Conservation (phyloP, 331 rosid genomes). For the Malus hybrid region DNA sequence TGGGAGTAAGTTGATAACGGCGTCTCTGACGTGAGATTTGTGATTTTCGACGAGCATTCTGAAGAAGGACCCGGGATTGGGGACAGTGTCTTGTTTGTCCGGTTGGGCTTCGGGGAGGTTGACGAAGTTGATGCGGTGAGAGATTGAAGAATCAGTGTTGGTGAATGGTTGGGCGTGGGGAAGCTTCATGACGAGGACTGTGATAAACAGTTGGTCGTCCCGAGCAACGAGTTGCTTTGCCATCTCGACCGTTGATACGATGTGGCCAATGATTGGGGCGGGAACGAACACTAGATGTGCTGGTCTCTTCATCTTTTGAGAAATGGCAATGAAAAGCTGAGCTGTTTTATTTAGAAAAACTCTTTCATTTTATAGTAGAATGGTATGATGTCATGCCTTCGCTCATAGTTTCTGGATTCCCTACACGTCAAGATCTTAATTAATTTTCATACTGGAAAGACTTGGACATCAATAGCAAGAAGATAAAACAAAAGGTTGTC, state of each 20-base stretch:
- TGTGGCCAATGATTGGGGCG: slow-evolving; percentile 12
- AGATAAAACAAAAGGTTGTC: background rate
- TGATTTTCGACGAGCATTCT: background rate
- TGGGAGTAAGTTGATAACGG: background rate
- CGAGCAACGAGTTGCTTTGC: slow-evolving; percentile 17
- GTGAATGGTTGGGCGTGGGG: background rate
- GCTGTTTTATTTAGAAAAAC: background rate
- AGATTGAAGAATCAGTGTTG: background rate
- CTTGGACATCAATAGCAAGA: background rate
- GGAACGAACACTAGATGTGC: slow-evolving; percentile 29
- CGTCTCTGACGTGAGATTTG: slow-evolving; percentile 3
- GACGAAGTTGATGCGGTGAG: slow-evolving; percentile 18
- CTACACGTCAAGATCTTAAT: background rate
- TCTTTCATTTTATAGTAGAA: too few species aligned
- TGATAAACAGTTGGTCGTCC: slow-evolving; percentile 4
- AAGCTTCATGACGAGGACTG: slow-evolving; percentile 18
- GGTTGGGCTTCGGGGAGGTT: background rate
- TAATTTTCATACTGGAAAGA: background rate
- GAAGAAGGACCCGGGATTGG: background rate
- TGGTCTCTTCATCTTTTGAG: background rate
- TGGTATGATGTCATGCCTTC: background rate
- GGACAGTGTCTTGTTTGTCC: background rate
- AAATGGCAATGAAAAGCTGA: background rate
- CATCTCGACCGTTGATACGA: slow-evolving; percentile 6
- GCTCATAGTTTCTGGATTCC: background rate